Evolutionary conservation across 148 eudicot species (phyloP), one percentile per base, ranked within the genome.

Genomic region (Cornus florida): DNA sequence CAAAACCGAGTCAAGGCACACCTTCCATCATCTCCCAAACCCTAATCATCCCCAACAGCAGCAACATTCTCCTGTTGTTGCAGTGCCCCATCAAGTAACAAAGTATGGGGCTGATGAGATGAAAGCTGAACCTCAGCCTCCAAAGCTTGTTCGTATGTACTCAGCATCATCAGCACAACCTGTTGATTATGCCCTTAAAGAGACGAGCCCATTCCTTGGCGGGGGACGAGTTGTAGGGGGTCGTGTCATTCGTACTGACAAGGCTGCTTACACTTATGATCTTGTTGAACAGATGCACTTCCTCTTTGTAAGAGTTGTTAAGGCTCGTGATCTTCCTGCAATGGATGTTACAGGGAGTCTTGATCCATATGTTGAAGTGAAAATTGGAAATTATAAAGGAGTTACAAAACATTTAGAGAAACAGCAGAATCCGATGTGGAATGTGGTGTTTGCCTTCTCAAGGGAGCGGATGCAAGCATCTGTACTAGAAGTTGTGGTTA

Each of bases 201-300:
- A 96, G 86, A 96, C 99, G 0, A 96, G 98, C 74, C 99, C 99
- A 7, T 96, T 86, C 72, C 97, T 96, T 60, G 99, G 99, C 72
- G 99, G 99, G 20, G 99, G 99, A 10, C 78, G 90, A 38, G 97
- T 96, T n/a, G 91, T 96, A 28, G 98, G 99, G 46, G 98, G 99
- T 0, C 92, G 98, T 32, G 89, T 96, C 39, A 76, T 90, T 74
- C 95, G 86, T 83, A 84, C 92, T 2, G 90, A 96, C 78, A 92
- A 86, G 78, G 80, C 88, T 10, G 86, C 89, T 7, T 84, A 89
- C 66, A 96, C 98, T 35, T 93, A 96, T 70, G 99, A 96, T 79
- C 98, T 93, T 28, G 99, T 96, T 69, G 99, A 96, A 79, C 78
- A 88, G 71, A 93, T 93, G 98, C 92, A 92, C 70, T 96, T 96